Base-by-base conservation (phyloP, 1,284 basidiomycete genomes). In the Sutorius eximius region DNA sequence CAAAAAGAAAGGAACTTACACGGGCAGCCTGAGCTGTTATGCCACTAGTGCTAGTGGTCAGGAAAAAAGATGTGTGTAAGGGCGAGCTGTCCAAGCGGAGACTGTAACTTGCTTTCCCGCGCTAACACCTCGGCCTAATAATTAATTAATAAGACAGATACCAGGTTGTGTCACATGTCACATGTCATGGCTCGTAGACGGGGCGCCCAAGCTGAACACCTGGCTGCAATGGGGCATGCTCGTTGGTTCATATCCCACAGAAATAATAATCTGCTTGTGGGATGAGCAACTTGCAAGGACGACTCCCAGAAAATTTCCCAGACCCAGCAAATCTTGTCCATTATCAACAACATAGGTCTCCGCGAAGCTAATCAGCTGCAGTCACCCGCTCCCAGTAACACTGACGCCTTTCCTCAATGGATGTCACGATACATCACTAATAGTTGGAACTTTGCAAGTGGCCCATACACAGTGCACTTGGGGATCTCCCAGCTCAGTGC, bases 1-100 rank as follows among this genome's bases (percentile, higher is more conserved):
- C 38, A 46, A 48, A 3, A 56, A 16, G 50, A 43, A n/a, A 24
- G 3, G 40, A 43, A 71, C 66, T 71, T 22, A 68, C 70, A 12
- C 50, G 16, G 11, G 38, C 24, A 7, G 45, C 22, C 22, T 24
- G 22, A 24, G 22, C 22, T 24, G 22, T 24, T 5, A 24, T 24
- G 22, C 22, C 22, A 24, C 22, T 24, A 5, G 22, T 24, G 5
- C 22, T n/a, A n/a, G n/a, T n/a, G n/a, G n/a, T n/a, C n/a, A n/a
- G 43, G n/a, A 40, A 40, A 45, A 44, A 44, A 3, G 3, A 43
- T 30, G 15, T 34, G 32, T 20, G 33, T 24, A 41, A 45, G 5
- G 9, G 9, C 3, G 37, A 33, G 24, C 1, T 38, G 27, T 68
- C 67, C 4, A 53, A 63, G 55, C 65, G 68, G 66, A 60, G 65